Evolutionary conservation across 495 filamentous ascomycete genomes (phyloP).

Genomic region (Bombardia bombarda): DNA sequence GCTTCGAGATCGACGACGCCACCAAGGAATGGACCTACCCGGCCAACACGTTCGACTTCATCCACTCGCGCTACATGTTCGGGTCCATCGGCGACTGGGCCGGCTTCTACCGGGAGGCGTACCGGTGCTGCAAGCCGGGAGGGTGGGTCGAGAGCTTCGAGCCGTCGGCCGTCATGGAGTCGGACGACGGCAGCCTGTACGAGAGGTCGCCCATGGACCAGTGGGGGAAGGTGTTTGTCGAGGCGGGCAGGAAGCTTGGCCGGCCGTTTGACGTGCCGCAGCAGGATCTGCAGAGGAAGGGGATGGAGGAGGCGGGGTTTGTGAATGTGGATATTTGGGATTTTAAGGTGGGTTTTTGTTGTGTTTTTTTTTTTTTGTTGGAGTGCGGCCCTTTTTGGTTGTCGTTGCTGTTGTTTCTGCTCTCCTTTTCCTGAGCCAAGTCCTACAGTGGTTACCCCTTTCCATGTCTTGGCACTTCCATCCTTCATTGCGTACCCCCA

Average conservation of each 20-base stretch:
- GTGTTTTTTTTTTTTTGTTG: no score
- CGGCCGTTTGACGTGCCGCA: conserved; percentile 6
- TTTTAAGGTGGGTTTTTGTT: conserved; percentile 1
- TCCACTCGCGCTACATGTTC: conserved; percentile 51
- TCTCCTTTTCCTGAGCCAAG: no score
- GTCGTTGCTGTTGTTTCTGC: no score
- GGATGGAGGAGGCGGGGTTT: conserved; percentile 40
- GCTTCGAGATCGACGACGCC: conserved; percentile 50
- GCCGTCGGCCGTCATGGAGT: conserved; percentile 9
- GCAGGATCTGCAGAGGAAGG: conserved; percentile 20
- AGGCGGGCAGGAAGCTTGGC: conserved; percentile 5
- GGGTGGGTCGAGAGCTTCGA: conserved; percentile 27
- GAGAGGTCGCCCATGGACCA: conserved; percentile 4
- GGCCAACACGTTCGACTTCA: conserved; percentile 51
- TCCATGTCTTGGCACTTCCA: no score
- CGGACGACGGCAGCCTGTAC: conserved; percentile 24
- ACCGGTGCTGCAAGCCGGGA: conserved; percentile 30
- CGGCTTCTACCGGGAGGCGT: conserved; percentile 26
- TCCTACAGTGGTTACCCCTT: no score
- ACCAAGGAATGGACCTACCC: conserved; percentile 44
- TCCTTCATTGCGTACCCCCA: no score
- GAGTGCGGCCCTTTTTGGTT: no score
- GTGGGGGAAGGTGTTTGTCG: conserved; percentile 11
- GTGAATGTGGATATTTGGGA: conserved; percentile 24
- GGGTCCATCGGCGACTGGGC: conserved; percentile 51